phyloP scores from a whole-genome alignment of 2,329 filamentous ascomycete species.

The Gnomoniopsis sp. region DNA sequence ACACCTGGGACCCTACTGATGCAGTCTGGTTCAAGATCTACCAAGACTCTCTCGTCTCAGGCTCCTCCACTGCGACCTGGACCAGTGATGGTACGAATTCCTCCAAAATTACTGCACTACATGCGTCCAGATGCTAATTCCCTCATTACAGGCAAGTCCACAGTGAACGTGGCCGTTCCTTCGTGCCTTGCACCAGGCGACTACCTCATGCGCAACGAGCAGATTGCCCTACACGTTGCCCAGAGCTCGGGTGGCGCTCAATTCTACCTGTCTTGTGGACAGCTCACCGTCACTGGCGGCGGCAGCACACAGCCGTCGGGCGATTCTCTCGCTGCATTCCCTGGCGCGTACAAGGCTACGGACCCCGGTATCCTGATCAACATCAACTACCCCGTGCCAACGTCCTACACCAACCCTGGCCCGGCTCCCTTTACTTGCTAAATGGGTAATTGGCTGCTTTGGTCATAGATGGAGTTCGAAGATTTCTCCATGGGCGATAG shows the following conservation, averaged over 20 bases:
- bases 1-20: slow-evolving; percentile 31
- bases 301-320: slow-evolving; percentile 16
- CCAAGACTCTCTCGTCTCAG: slow-evolving; percentile 23
- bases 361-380: slow-evolving; percentile 25
- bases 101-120: neutral
- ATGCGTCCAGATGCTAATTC: neutral
- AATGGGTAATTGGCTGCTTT: neutral
- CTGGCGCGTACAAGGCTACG: slow-evolving; percentile 22
- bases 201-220: slow-evolving; percentile 26
- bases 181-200: slow-evolving; percentile 23
- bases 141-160: slow-evolving; percentile 4
- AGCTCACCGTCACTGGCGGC: slow-evolving; percentile 22
- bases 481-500: neutral
- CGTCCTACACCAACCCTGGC: slow-evolving; percentile 22
- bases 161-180: slow-evolving; percentile 22
- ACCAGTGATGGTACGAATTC: slow-evolving; percentile 8
- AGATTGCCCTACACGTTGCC: slow-evolving; percentile 24
- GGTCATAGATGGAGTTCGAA: neutral
- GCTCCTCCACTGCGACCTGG: slow-evolving; percentile 11
- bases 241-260: slow-evolving; percentile 22
- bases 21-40: slow-evolving; percentile 37
- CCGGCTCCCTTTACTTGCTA: slow-evolving; percentile 4
- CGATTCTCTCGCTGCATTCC: slow-evolving; percentile 19
- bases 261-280: slow-evolving; percentile 23
- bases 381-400: slow-evolving; percentile 25